A percentile compares a stretch with the other conserved stretches of the same genome.
Conservation (phyloP, 2,329 filamentous ascomycete species). For the Atkinsonella hypoxylon region DNA sequence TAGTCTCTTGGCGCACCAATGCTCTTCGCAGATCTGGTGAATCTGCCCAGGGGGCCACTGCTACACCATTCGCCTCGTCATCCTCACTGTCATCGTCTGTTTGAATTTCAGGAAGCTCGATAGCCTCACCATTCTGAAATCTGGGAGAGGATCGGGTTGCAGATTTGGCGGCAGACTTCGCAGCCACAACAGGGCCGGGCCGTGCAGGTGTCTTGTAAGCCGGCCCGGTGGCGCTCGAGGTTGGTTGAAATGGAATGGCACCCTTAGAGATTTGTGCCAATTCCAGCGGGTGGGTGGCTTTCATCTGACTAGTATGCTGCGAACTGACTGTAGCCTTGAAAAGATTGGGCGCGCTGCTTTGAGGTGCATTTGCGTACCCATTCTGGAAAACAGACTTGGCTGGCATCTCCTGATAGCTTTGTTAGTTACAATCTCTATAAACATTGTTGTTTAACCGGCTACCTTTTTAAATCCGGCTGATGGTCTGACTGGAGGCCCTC, state of each 20-base stretch:
- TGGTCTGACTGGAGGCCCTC: conserved; percentile 75
- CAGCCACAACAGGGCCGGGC: conserved; percentile 27
- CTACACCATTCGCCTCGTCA: conserved; percentile 38
- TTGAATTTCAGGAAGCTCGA: conserved; percentile 87
- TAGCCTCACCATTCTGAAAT: conserved; percentile 79
- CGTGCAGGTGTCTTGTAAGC: conserved; percentile 62
- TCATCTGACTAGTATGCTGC: conserved; percentile 54
- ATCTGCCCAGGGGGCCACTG: conserved; percentile 74
- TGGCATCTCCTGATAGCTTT: conserved; percentile 38
- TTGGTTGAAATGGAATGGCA: conserved; percentile 80
- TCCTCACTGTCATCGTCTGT: conserved; percentile 90
- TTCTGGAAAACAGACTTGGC: conserved; percentile 48
- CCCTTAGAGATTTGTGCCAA: conserved; percentile 81
- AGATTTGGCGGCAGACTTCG: conserved; percentile 50
- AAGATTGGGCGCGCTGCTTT: conserved; percentile 40
- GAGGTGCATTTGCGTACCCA: conserved; percentile 49
- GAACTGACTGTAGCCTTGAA: conserved; percentile 55
- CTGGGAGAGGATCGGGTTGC: conserved; percentile 61
- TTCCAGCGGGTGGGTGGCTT: conserved; percentile 59
- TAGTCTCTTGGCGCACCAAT: conserved; percentile 68
- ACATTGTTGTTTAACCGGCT: conserved; percentile 15
- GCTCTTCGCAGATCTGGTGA: conserved; percentile 68
- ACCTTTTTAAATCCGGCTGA: conserved; percentile 62
- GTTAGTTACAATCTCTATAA: background rate
- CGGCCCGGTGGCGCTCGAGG: conserved; percentile 40